Evolutionary conservation across 306 rosid species (phyloP).

Genomic region (Ormosia emarginata): DNA sequence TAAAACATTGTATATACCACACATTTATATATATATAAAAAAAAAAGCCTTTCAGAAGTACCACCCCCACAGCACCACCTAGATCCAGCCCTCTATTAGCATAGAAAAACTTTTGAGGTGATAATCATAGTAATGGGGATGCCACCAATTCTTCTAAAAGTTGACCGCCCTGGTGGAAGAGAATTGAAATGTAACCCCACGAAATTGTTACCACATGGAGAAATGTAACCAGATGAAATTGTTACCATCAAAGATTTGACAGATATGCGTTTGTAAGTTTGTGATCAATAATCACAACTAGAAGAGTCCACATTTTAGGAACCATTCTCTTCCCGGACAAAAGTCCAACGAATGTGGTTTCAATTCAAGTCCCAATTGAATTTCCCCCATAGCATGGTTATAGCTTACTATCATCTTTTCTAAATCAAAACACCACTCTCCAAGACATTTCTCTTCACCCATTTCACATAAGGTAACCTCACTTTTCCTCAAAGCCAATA

Average conservation of each 20-base stretch:
- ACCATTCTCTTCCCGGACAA: not conserved
- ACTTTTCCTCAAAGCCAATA: constrained; percentile 14
- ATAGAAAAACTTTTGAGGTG: not conserved
- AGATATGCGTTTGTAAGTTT: not conserved
- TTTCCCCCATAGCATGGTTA: not conserved
- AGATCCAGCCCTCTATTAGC: not conserved
- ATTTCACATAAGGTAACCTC: not conserved
- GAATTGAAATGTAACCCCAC: not conserved
- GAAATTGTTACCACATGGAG: not conserved
- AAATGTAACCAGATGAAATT: constrained; percentile 25
- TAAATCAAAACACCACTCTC: not conserved
- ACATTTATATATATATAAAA: not conserved
- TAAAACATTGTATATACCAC: not conserved
- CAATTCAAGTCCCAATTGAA: constrained; percentile 6
- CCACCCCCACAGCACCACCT: too few relatives aligned
- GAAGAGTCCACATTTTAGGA: constrained; percentile 13
- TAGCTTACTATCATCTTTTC: constrained; percentile 17
- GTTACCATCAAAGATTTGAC: constrained; percentile 6
- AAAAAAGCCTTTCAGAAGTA: not conserved
- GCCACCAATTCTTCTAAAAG: not conserved
- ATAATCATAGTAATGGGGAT: not conserved
- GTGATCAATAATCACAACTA: not conserved
- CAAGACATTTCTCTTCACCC: not conserved
- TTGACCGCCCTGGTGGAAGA: not conserved
- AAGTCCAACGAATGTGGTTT: constrained; percentile 4